These are phyloP conservation scores for Spiraea crenata DNA, from an alignment of 331 rosid genomes.

Conservation along the genomic window DNA sequence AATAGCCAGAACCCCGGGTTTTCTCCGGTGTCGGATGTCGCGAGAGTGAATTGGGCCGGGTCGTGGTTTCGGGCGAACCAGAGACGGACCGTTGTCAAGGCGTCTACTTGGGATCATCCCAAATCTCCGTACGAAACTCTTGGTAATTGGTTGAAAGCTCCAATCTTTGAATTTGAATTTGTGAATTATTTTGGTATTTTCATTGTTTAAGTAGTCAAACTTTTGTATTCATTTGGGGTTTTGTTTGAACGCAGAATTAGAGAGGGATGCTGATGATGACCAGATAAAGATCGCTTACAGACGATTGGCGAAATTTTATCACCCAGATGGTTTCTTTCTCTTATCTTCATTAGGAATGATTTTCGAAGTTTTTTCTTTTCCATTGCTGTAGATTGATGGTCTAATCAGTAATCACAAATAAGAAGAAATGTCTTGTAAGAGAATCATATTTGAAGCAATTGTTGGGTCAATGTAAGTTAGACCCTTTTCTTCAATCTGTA, in stretches of 20 bases:
- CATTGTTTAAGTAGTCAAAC: not conserved
- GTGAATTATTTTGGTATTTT: not conserved
- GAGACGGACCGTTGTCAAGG: constrained; percentile 61
- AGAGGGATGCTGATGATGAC: constrained; percentile 76
- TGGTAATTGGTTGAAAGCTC: constrained; percentile 39
- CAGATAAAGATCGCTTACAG: constrained; percentile 83
- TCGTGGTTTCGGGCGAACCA: constrained; percentile 57
- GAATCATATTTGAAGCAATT: not conserved
- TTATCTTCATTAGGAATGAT: constrained; percentile 17
- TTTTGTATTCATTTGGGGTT: not conserved
- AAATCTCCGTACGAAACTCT: constrained; percentile 90
- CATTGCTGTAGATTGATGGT: not conserved
- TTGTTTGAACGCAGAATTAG: constrained; percentile 57
- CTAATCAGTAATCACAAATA: not conserved
- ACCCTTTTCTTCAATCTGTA: not conserved
- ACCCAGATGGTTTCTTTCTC: constrained; percentile 82
- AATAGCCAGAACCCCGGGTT: constrained; percentile 32
- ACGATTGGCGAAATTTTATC: constrained; percentile 90
- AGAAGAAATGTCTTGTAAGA: not conserved
- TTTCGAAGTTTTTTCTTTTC: not conserved
- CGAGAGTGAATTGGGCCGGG: constrained; percentile 29
- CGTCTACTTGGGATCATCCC: constrained; percentile 68
- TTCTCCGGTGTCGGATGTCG: constrained; percentile 32
- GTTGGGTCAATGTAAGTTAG: not conserved
- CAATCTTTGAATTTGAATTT: constrained; percentile 17